Base-by-base conservation (phyloP, 768 basidiomycete genomes). In the Auricularia cornea region DNA sequence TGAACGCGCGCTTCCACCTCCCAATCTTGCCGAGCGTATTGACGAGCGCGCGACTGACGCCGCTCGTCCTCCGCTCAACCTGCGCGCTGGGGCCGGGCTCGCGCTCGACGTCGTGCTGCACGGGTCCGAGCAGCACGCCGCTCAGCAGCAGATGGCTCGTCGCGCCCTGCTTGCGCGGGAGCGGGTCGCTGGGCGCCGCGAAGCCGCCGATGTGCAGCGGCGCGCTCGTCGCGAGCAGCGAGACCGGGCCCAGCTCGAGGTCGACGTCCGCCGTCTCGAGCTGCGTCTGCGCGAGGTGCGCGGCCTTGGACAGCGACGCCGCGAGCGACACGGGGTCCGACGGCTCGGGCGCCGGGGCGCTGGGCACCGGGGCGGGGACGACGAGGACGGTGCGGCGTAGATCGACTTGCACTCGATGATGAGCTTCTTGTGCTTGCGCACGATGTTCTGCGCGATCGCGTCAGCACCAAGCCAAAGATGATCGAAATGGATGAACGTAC, bases 1-100 rank as follows among this genome's bases (percentile, higher is more conserved):
- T 67, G 60, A 94, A 72, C 31, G 90, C 90, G 5, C 92, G 84
- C 69, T 82, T 89, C 89, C 92, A 89, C 11, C 89, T 78, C 1
- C 92, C 92, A 20, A 95, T 75, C 4, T 89, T 82, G 3, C 92
- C 90, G 31, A 94, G 86, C 2, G 92, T 92, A 74, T 85, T 88
- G 61, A 90, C 86, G 56, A 94, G 83, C 12, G 83, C 89, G 1
- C 90, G 82, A 0, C 89, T 90, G 16, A 94, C 76, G 0, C 86
- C 79, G 68, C 80, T 84, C 28, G 28, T 57, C 16, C 54, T 26
- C 4, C 54, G n/a, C 30, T 57, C 26, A n/a, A 41, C 44, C 18
- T 41, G n/a, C 60, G 29, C 30, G 14, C 62, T 3, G 44, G 16
- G 12, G 64, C 28, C 66, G 68, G 18, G 18, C 23, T 5, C 18